Evolutionary conservation across 257 asterid genomes (phyloP).

Genomic region (Galeopsis tetrahit): DNA sequence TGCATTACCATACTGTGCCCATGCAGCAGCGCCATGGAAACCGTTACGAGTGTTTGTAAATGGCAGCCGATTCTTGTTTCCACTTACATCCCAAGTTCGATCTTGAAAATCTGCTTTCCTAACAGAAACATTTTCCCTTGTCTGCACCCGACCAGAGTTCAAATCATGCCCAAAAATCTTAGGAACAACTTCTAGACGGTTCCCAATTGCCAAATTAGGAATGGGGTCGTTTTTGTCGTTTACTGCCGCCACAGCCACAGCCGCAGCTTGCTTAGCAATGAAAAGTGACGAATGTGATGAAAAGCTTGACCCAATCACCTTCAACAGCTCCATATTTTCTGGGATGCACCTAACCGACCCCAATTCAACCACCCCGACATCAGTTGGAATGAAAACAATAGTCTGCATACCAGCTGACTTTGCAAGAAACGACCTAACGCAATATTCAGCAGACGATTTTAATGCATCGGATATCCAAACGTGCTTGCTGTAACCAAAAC

Average conservation of each 20-base stretch:
- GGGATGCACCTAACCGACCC: slow-evolving; percentile 83
- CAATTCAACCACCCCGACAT: slow-evolving; percentile 86
- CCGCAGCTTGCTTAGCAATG: slow-evolving; percentile 54
- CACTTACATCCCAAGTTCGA: slow-evolving; percentile 40
- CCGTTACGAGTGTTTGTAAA: slow-evolving; percentile 51
- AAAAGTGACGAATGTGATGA: slow-evolving; percentile 50
- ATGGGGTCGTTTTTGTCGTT: slow-evolving; percentile 36
- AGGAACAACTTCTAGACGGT: slow-evolving; percentile 45
- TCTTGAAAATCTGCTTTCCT: slow-evolving; percentile 50
- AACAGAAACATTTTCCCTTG: slow-evolving; percentile 49
- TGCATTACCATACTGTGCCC: slow-evolving; percentile 46
- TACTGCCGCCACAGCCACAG: slow-evolving; percentile 42
- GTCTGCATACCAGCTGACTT: slow-evolving; percentile 90
- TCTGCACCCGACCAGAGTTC: slow-evolving; percentile 38
- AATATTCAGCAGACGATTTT: slow-evolving; percentile 56
- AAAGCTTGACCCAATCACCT: slow-evolving; percentile 59
- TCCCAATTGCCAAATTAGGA: slow-evolving; percentile 41
- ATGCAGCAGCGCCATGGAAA: slow-evolving; percentile 43
- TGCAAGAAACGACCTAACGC: slow-evolving; percentile 82
- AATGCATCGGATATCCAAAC: slow-evolving; percentile 69
- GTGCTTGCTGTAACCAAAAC: slow-evolving; percentile 68
- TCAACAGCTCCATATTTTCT: slow-evolving; percentile 63
- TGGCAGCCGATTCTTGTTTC: slow-evolving; percentile 48
- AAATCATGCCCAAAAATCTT: slow-evolving; percentile 79
- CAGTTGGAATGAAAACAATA: slow-evolving; percentile 82